Evolutionary conservation across 208 protist genomes (phyloP), one percentile per base, ranked within the genome.

Genomic region (Phytomonas sp.): DNA sequence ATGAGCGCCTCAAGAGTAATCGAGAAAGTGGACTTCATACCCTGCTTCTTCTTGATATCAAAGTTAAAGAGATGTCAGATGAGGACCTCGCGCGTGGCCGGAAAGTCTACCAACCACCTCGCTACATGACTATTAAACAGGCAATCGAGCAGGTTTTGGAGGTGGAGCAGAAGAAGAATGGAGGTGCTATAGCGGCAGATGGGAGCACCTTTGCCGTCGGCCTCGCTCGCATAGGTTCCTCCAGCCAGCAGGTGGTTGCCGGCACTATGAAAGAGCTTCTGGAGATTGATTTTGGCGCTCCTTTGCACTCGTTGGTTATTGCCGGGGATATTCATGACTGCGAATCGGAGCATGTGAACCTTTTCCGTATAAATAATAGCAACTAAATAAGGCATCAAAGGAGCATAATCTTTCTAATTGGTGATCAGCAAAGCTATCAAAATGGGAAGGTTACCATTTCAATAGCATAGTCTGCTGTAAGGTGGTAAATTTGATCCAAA

Each of bases 1-100:
- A 99, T 76, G 87, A 98, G 33, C 95, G 98, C 65, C 89, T 99
- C 37, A 78, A 80, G 60, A 73, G 73, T 43, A 99, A 99, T 81
- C 61, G 72, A 17, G 59, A 66, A 5, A 66, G 72, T 60, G 98
- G 98, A 23, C 74, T 99, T 32, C 99, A 99, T 81, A 99, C 98
- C 5, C 84, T 99, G 4, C 94, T 98, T 15, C 79, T 99, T 7
- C 83, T 99, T n/a, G 98, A 99, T 81, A 99, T 99, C 76, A 99
- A 99, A 80, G 98, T 99, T 6, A 99, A 99, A 76, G 98, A 99
- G 81, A 91, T 97, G 56, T 97, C 87, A 26, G 77, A 98, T 56
- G 98, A 99, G 72, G 98, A 99, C 76, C 67, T 99, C 51, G 90
- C 98, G 4, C 88, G 92, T 66, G 96, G 98, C 15, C 64, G 87